Conservation (phyloP, 2,329 filamentous ascomycete genomes). For the Claviceps paspali region DNA sequence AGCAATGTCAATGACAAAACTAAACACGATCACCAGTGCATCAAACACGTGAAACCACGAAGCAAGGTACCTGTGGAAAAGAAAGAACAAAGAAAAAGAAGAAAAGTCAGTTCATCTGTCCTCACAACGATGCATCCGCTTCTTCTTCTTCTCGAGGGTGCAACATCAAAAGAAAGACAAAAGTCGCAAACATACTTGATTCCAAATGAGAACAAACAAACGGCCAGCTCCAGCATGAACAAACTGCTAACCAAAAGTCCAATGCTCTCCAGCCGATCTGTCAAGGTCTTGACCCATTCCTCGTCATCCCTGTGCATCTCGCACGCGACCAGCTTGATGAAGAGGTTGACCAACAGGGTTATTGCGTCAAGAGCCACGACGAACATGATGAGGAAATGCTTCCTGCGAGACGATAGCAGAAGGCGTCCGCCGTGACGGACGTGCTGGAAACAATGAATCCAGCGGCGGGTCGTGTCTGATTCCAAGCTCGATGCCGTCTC, state of each 20-base stretch:
- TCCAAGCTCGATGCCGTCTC: neutral
- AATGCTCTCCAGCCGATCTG: conserved; percentile 29
- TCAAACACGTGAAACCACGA: conserved; percentile 50
- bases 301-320: conserved; percentile 25
- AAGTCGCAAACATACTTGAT: conserved; percentile 28
- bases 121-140: neutral
- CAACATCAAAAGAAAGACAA: neutral
- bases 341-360: conserved; percentile 30
- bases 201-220: conserved; percentile 47
- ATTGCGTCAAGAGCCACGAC: conserved; percentile 30
- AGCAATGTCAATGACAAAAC: conserved; percentile 46
- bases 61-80: conserved; percentile 32
- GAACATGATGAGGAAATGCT: conserved; percentile 29
- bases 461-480: conserved; percentile 2
- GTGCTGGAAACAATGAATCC: conserved; percentile 1
- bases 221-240: conserved; percentile 47
- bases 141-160: neutral
- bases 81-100: no score
- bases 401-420: conserved; percentile 21
- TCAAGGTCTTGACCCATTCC: conserved; percentile 24
- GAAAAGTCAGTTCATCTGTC: neutral
- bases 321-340: conserved; percentile 33
- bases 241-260: conserved; percentile 46
- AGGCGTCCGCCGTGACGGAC: conserved; percentile 5
- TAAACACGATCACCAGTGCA: conserved; percentile 43